Percentiles rank a stretch among this genome's conserved stretches.
Evolutionary conservation across 1,284 basidiomycete species (phyloP).

Genomic region (Marasmius fiardii): DNA sequence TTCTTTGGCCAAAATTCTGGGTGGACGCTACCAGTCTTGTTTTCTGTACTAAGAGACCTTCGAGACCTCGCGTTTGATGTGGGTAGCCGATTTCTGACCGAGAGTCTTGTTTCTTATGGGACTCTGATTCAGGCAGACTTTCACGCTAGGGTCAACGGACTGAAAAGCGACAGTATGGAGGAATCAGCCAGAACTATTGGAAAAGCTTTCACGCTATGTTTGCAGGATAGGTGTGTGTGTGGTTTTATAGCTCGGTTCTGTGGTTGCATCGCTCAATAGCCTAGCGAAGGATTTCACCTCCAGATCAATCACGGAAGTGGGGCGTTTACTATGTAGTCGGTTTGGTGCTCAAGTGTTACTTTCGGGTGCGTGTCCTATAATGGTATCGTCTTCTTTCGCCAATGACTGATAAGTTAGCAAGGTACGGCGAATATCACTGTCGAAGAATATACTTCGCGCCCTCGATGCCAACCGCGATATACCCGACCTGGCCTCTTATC

Average conservation of each 20-base stretch:
- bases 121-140: slow-evolving; percentile 56
- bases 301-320: slow-evolving; percentile 82
- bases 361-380: slow-evolving; percentile 59
- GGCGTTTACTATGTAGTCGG: slow-evolving; percentile 95
- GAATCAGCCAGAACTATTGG: slow-evolving; percentile 89
- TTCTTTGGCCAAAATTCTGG: slow-evolving; percentile 76
- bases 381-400: not conserved
- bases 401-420: slow-evolving; percentile 25
- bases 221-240: slow-evolving; percentile 75
- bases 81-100: slow-evolving; percentile 16
- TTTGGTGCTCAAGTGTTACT: slow-evolving; percentile 91
- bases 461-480: slow-evolving; percentile 84
- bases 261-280: slow-evolving; percentile 2
- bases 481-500: slow-evolving; percentile 74
- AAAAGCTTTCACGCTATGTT: slow-evolving; percentile 89
- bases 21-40: slow-evolving; percentile 81
- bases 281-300: slow-evolving; percentile 53
- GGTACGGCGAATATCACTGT: slow-evolving; percentile 88
- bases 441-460: slow-evolving; percentile 90
- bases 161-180: slow-evolving; percentile 77
- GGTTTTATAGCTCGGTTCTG: not conserved
- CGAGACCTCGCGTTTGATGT: slow-evolving; percentile 79
- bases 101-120: not conserved
- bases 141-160: slow-evolving; percentile 53
- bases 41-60: slow-evolving; percentile 76